phyloP scores from a whole-genome alignment of 805 yeast species.

The Wickerhamomyces rabaulensis region DNA sequence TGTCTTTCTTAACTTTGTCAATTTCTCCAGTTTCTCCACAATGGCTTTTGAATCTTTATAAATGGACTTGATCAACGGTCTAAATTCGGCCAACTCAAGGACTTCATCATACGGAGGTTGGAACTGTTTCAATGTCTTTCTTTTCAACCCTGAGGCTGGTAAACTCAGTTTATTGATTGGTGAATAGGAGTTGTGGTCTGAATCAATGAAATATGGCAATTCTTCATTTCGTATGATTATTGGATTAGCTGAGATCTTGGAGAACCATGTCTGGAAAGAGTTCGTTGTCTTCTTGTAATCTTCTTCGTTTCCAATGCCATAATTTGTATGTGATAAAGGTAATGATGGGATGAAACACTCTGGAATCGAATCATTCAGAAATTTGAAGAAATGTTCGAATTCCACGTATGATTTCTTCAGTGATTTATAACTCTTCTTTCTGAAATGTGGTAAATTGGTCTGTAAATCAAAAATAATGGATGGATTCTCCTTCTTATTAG shows the following conservation, averaged over 20 bases:
- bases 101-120: constrained; percentile 89
- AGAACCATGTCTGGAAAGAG: constrained; percentile 82
- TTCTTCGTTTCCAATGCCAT: constrained; percentile 81
- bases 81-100: constrained; percentile 70
- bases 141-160: constrained; percentile 78
- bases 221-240: constrained; percentile 85
- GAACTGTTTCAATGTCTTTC: constrained; percentile 88
- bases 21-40: constrained; percentile 51
- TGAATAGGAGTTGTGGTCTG: constrained; percentile 53
- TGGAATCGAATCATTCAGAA: constrained; percentile 72
- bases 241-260: constrained; percentile 67
- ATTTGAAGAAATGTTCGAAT: constrained; percentile 68
- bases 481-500: constrained; percentile 69
- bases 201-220: constrained; percentile 75
- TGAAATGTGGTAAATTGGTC: constrained; percentile 69
- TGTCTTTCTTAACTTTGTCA: constrained; percentile 37
- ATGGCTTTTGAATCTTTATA: constrained; percentile 53
- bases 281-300: constrained; percentile 52
- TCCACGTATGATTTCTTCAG: constrained; percentile 80
- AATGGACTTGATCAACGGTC: constrained; percentile 80
- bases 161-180: constrained; percentile 50
- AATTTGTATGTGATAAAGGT: constrained; percentile 70
- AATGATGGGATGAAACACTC: constrained; percentile 92
- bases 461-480: constrained; percentile 65
- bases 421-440: constrained; percentile 65